These are phyloP conservation scores for Pythium grandisporangium DNA, from an alignment of 352 stramenopile genomes.

Conservation along the genomic window DNA sequence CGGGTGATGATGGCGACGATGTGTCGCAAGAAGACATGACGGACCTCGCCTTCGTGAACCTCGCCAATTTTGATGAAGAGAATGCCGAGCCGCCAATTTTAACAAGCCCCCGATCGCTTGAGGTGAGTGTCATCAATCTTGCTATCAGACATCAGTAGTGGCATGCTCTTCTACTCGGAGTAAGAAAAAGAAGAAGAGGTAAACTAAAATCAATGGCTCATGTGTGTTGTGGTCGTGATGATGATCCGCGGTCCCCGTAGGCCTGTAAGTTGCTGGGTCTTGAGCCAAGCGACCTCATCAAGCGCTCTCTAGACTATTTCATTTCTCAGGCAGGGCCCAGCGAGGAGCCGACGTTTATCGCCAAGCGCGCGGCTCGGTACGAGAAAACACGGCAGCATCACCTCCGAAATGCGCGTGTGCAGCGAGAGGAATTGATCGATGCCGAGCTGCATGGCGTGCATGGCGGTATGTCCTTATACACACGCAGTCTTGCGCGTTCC, in stretches of 20 bases:
- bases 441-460: constrained; percentile 30
- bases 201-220: too few species aligned
- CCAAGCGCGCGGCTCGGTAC: constrained; percentile 46
- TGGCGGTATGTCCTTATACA: constrained; percentile 37
- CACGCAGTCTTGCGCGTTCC: constrained; percentile 48
- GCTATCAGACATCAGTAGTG: too few species aligned
- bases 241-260: too few species aligned
- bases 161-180: too few species aligned
- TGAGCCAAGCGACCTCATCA: constrained; percentile 53
- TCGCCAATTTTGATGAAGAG: constrained; percentile 65
- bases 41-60: constrained; percentile 16
- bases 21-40: constrained; percentile 17
- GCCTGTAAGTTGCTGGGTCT: constrained; percentile 68
- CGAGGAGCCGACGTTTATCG: constrained; percentile 25
- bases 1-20: background rate
- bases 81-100: constrained; percentile 26
- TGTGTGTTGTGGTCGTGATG: too few species aligned
- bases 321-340: constrained; percentile 10
- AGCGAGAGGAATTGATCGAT: constrained; percentile 51
- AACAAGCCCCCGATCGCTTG: constrained; percentile 58
- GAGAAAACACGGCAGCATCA: constrained; percentile 47
- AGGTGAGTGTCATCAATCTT: too few species aligned
- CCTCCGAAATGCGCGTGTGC: constrained; percentile 33
- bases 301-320: constrained; percentile 50
- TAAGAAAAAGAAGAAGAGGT: too few species aligned